These are phyloP conservation scores for Aspergillus steynii DNA, from an alignment of 495 filamentous ascomycete species.

Conservation along the genomic window DNA sequence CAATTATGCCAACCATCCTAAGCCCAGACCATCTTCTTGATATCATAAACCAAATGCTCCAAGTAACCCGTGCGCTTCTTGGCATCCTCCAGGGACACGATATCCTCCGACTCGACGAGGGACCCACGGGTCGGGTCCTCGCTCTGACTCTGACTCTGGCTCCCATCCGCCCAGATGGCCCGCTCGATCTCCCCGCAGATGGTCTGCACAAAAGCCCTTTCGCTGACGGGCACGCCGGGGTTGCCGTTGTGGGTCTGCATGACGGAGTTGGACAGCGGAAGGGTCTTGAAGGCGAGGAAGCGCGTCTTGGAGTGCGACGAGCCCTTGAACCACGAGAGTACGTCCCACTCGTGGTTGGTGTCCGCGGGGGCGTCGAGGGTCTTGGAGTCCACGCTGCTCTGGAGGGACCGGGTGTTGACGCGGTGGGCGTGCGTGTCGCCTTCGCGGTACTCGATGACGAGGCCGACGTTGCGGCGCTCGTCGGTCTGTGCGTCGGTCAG, in stretches of 20 bases:
- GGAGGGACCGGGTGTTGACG: conserved; percentile 82
- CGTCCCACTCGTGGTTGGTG: conserved; percentile 34
- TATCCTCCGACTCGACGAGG: conserved; percentile 67
- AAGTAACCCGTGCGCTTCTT: conserved; percentile 83
- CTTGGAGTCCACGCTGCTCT: conserved; percentile 46
- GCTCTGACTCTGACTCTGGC: conserved; percentile 14
- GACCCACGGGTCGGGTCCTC: conserved; percentile 16
- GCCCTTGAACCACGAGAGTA: conserved; percentile 44
- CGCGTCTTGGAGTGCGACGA: conserved; percentile 34
- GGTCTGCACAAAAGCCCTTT: conserved; percentile 66
- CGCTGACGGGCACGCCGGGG: conserved; percentile 50
- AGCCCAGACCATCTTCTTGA: conserved; percentile 93
- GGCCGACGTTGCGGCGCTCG: conserved; percentile 75
- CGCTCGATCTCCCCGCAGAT: conserved; percentile 64
- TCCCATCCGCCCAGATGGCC: conserved; percentile 36
- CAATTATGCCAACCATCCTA: conserved; percentile 27
- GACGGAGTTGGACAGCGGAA: conserved; percentile 40
- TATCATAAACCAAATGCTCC: conserved; percentile 79
- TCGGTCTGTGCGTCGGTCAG: conserved; percentile 72
- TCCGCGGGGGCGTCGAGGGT: conserved; percentile 25
- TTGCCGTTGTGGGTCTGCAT: conserved; percentile 35
- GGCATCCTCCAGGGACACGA: conserved; percentile 80
- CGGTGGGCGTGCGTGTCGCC: conserved; percentile 64
- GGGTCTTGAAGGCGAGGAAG: conserved; percentile 59
- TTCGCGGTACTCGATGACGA: conserved; percentile 74